These are phyloP conservation scores for Fusarium chlamydosporum DNA, from an alignment of 2,329 filamentous ascomycete species.

Conservation along the genomic window DNA sequence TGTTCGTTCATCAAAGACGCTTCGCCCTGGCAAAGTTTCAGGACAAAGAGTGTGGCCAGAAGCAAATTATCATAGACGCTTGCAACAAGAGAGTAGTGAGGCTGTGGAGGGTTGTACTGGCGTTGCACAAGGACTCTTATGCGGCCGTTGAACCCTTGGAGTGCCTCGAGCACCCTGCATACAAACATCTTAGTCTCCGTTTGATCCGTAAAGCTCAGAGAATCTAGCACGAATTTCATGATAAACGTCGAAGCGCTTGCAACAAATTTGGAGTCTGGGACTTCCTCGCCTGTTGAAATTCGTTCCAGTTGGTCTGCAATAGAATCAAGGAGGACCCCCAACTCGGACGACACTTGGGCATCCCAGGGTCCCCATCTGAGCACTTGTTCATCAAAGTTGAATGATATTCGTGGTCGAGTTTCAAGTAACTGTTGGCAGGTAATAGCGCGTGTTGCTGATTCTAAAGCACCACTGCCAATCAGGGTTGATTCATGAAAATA, in stretches of 20 bases:
- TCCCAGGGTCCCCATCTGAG: conserved; percentile 72
- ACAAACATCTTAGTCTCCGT: conserved; percentile 59
- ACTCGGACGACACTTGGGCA: conserved; percentile 70
- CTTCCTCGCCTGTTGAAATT: background rate
- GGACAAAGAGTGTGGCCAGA: conserved; percentile 55
- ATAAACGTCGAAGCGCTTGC: conserved; percentile 61
- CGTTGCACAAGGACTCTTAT: conserved; percentile 38
- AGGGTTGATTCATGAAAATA: conserved; percentile 73
- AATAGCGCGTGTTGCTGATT: conserved; percentile 55
- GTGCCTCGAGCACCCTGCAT: conserved; percentile 60
- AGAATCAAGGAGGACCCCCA: conserved; percentile 73
- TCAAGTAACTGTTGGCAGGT: conserved; percentile 51
- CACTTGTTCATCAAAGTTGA: conserved; percentile 63
- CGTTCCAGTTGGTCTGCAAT: conserved; percentile 63
- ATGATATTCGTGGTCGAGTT: conserved; percentile 55
- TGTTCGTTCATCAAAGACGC: conserved; percentile 53
- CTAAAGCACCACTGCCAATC: conserved; percentile 68
- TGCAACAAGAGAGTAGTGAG: conserved; percentile 34
- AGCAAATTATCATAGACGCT: conserved; percentile 52
- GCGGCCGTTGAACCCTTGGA: conserved; percentile 59
- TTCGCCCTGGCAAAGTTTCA: conserved; percentile 61
- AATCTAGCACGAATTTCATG: conserved; percentile 62
- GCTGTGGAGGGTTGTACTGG: conserved; percentile 1
- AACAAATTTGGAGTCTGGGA: conserved; percentile 35
- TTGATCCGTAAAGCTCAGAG: conserved; percentile 58